Percentiles rank a stretch among this genome's conserved stretches.
phyloP scores from a whole-genome alignment of 805 yeast genomes.

The Lachancea waltii region DNA sequence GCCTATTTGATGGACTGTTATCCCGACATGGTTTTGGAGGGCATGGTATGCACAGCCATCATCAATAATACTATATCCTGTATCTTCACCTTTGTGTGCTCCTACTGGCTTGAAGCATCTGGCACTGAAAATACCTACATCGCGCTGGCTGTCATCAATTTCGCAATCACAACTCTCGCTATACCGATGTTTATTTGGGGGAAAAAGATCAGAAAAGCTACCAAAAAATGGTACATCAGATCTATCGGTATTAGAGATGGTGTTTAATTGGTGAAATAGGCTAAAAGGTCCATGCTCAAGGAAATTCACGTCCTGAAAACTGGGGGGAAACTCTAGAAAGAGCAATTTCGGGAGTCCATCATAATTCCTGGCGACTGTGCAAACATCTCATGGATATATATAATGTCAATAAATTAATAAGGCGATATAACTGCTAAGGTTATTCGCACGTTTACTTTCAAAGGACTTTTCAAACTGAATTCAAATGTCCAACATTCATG shows the following conservation, averaged over 20 bases:
- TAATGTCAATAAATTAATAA: too few species aligned
- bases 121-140: slow-evolving; percentile 56
- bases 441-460: too few species aligned
- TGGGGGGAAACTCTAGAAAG: neutral
- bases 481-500: too few species aligned
- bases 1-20: slow-evolving; percentile 60
- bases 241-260: slow-evolving; percentile 51
- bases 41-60: slow-evolving; percentile 61
- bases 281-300: neutral
- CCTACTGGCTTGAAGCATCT: slow-evolving; percentile 49
- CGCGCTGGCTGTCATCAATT: slow-evolving; percentile 53
- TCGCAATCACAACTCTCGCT: slow-evolving; percentile 49
- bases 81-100: slow-evolving; percentile 59
- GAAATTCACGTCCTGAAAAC: neutral
- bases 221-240: slow-evolving; percentile 48
- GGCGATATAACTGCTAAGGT: too few species aligned
- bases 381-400: too few species aligned
- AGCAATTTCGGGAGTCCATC: neutral
- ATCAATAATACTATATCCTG: slow-evolving; percentile 62
- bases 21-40: slow-evolving; percentile 63
- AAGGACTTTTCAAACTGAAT: too few species aligned
- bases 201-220: slow-evolving; percentile 50
- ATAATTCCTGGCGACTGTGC: too few species aligned
- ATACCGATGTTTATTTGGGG: slow-evolving; percentile 58
- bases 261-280: neutral